These are phyloP conservation scores for Drechmeria coniospora DNA, from an alignment of 2,329 filamentous ascomycete species.

Conservation along the genomic window DNA sequence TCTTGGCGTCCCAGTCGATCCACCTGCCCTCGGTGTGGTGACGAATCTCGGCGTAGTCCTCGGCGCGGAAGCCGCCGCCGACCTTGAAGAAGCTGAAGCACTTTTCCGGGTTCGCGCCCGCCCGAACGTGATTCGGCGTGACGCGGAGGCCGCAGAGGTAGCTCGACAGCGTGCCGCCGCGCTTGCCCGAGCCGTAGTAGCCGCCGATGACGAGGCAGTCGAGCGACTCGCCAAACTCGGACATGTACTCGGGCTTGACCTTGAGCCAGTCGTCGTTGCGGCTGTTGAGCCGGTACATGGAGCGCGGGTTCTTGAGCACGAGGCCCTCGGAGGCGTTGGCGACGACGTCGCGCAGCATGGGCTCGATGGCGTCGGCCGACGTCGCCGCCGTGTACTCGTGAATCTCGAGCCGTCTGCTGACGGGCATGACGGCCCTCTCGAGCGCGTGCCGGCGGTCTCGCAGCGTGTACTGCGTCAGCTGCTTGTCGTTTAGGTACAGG, in stretches of 20 bases:
- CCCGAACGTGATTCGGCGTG: slow-evolving; percentile 49
- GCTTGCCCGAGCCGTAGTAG: slow-evolving; percentile 76
- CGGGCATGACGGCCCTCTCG: slow-evolving; percentile 50
- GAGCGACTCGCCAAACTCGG: slow-evolving; percentile 82
- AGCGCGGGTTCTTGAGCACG: slow-evolving; percentile 84
- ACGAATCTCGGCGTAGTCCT: slow-evolving; percentile 71
- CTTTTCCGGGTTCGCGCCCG: slow-evolving; percentile 50
- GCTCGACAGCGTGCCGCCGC: slow-evolving; percentile 69
- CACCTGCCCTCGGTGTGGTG: slow-evolving; percentile 86
- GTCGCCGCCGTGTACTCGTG: slow-evolving; percentile 56
- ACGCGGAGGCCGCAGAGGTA: slow-evolving; percentile 81
- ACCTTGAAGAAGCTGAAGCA: slow-evolving; percentile 96
- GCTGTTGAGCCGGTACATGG: slow-evolving; percentile 72
- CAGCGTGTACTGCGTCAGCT: slow-evolving; percentile 69
- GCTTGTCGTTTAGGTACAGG: slow-evolving; percentile 67
- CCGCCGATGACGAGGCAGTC: slow-evolving; percentile 84
- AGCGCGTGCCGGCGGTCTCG: slow-evolving; percentile 66
- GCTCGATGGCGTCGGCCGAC: slow-evolving; percentile 59
- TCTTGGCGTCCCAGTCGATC: slow-evolving; percentile 66
- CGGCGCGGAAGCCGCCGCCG: slow-evolving; percentile 75
- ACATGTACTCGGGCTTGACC: slow-evolving; percentile 97
- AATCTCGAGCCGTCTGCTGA: slow-evolving; percentile 67
- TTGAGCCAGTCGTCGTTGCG: slow-evolving; percentile 97
- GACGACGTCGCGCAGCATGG: slow-evolving; percentile 64
- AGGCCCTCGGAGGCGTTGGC: slow-evolving; percentile 79